These are phyloP conservation scores for Dendrocalamus latiflorus DNA, from an alignment of 202 grass and related monocot species.

Conservation along the genomic window DNA sequence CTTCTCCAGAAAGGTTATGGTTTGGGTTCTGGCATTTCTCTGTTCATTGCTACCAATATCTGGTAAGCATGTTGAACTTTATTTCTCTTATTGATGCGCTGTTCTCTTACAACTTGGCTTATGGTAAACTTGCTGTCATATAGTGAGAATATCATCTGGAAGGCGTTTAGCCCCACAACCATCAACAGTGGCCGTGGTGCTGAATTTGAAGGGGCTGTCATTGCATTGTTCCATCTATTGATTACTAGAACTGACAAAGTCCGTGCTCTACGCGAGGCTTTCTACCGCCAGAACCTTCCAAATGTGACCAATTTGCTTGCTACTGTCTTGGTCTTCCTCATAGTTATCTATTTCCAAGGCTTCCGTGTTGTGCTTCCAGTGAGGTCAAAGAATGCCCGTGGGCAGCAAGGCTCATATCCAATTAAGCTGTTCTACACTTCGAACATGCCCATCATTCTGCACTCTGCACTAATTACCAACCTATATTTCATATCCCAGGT, in stretches of 20 bases:
- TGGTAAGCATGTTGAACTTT: conserved; percentile 41
- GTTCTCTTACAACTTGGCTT: conserved; percentile 8
- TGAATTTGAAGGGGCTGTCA: conserved; percentile 82
- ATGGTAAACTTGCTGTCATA: conserved; percentile 17
- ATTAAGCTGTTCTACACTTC: conserved; percentile 93
- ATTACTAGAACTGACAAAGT: conserved; percentile 88
- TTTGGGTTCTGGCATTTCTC: conserved; percentile 88
- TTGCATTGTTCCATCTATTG: conserved; percentile 77
- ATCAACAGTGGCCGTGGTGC: conserved; percentile 81
- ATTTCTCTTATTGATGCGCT: neutral
- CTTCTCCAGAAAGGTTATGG: conserved; percentile 96
- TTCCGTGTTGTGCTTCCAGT: conserved; percentile 86
- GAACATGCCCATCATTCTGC: conserved; percentile 91
- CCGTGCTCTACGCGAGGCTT: conserved; percentile 67
- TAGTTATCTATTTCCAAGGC: conserved; percentile 90
- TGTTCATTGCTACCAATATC: conserved; percentile 90
- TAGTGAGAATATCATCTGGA: conserved; percentile 93
- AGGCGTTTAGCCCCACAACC: conserved; percentile 90
- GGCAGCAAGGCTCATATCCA: conserved; percentile 84
- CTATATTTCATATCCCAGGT: conserved; percentile 95
- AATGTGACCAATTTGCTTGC: conserved; percentile 83
- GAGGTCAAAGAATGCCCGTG: conserved; percentile 79
- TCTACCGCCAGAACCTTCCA: conserved; percentile 89
- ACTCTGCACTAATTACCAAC: conserved; percentile 79
- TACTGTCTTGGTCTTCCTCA: conserved; percentile 73